These are phyloP conservation scores for Cladosporium oxysporum DNA, from an alignment of 2,329 filamentous ascomycete species.

Conservation along the genomic window DNA sequence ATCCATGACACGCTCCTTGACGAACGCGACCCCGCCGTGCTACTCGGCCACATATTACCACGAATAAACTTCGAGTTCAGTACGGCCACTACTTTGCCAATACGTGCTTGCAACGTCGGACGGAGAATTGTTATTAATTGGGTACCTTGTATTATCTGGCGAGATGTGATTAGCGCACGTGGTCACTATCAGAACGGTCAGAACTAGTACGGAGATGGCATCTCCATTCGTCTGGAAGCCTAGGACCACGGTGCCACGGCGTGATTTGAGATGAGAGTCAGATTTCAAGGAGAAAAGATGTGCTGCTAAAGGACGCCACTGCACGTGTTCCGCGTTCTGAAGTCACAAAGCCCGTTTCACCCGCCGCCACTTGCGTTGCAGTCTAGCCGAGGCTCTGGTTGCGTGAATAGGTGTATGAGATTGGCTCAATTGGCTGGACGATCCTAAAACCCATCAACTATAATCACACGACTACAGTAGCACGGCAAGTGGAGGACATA, in stretches of 20 bases:
- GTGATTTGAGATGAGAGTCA: neutral
- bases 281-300: slow-evolving; percentile 5
- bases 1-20: neutral
- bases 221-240: slow-evolving; percentile 9
- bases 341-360: slow-evolving; percentile 16
- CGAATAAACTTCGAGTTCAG: neutral
- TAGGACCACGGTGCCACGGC: slow-evolving; percentile 1
- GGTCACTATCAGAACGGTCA: neutral
- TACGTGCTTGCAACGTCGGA: neutral
- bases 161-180: neutral
- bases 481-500: slow-evolving; percentile 1
- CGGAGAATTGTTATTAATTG: slow-evolving; percentile 17
- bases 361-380: slow-evolving; percentile 11
- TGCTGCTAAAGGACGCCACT: slow-evolving; percentile 4
- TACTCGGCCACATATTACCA: neutral
- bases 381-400: slow-evolving; percentile 6
- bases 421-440: neutral
- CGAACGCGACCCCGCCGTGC: neutral
- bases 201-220: slow-evolving; percentile 12
- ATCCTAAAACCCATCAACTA: neutral
- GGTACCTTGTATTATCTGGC: slow-evolving; percentile 2
- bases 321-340: neutral
- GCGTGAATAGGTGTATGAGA: neutral
- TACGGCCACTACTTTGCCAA: neutral
- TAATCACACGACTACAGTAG: neutral